Conservation (phyloP, 2,329 filamentous ascomycete genomes). For the Pseudogymnoascus sp. region DNA sequence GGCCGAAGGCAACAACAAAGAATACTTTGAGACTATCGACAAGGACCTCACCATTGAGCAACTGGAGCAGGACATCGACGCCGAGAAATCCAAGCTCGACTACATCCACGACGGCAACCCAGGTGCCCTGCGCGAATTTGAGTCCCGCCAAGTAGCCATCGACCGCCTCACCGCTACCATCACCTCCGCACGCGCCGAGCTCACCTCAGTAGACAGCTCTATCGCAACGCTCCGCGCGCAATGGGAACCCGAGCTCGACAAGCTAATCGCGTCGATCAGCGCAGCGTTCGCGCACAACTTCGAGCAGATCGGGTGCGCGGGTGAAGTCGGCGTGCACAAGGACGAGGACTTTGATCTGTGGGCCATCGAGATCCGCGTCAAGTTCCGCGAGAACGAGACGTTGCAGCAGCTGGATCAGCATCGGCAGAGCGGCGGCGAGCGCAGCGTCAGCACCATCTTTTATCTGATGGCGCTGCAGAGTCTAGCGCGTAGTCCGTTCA, state of each 20-base stretch:
- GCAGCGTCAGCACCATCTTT: slow-evolving; percentile 94
- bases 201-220: slow-evolving; percentile 45
- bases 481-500: slow-evolving; percentile 88
- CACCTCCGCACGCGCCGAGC: slow-evolving; percentile 42
- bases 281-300: slow-evolving; percentile 91
- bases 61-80: slow-evolving; percentile 63
- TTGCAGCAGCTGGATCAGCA: slow-evolving; percentile 82
- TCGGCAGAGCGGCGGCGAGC: slow-evolving; percentile 91
- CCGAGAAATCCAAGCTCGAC: slow-evolving; percentile 66
- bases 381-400: slow-evolving; percentile 77
- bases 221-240: slow-evolving; percentile 58
- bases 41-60: slow-evolving; percentile 48
- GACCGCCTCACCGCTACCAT: slow-evolving; percentile 52
- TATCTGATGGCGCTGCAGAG: slow-evolving; percentile 97
- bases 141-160: slow-evolving; percentile 63
- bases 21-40: slow-evolving; percentile 37
- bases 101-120: slow-evolving; percentile 72
- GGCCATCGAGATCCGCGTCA: slow-evolving; percentile 89
- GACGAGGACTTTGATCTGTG: slow-evolving; percentile 89
- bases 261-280: slow-evolving; percentile 71
- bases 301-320: slow-evolving; percentile 85
- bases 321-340: slow-evolving; percentile 81
- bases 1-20: slow-evolving; percentile 25
- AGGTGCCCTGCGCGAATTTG: slow-evolving; percentile 66
- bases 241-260: slow-evolving; percentile 81